phyloP scores from a whole-genome alignment of 2,329 filamentous ascomycete species.

The Bisporella sp. region DNA sequence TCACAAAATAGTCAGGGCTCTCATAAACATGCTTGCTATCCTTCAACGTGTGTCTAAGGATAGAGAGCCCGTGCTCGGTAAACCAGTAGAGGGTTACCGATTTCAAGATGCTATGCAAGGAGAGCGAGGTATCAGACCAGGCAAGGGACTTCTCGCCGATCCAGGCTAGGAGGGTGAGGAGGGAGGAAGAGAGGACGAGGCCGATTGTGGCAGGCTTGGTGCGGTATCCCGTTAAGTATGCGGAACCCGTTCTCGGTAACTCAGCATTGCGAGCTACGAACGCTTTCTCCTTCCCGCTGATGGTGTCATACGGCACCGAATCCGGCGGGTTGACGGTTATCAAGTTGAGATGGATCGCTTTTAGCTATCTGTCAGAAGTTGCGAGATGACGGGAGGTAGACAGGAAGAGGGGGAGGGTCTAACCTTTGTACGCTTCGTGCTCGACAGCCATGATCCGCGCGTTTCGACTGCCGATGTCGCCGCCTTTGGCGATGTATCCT shows the following conservation, averaged over 20 bases:
- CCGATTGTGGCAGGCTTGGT: slow-evolving; percentile 50
- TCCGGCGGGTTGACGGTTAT: too few species aligned
- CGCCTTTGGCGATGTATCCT: slow-evolving; percentile 23
- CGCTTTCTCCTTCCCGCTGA: too few species aligned
- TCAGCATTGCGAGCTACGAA: too few species aligned
- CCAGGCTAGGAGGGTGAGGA: neutral
- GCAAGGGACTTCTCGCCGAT: slow-evolving; percentile 49
- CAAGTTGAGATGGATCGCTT: neutral
- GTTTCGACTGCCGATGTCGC: slow-evolving; percentile 14
- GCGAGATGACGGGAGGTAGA: neutral
- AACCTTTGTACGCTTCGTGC: slow-evolving; percentile 13
- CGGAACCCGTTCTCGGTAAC: slow-evolving; percentile 31
- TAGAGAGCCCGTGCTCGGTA: slow-evolving; percentile 27
- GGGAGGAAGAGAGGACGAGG: slow-evolving; percentile 32
- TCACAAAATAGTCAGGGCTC: slow-evolving; percentile 19
- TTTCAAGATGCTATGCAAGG: slow-evolving; percentile 39
- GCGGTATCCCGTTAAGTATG: slow-evolving; percentile 45
- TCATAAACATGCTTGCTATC: slow-evolving; percentile 15
- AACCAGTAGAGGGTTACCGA: slow-evolving; percentile 48
- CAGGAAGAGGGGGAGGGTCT: slow-evolving; percentile 32
- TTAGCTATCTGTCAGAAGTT: neutral
- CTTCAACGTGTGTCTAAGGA: slow-evolving; percentile 13
- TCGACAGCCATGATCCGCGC: slow-evolving; percentile 6
- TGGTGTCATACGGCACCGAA: too few species aligned
- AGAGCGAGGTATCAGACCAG: slow-evolving; percentile 40